Evolutionary conservation across 2,329 filamentous ascomycete species (phyloP), one percentile per base, ranked within the genome.

Genomic region (Juglanconis oblonga): DNA sequence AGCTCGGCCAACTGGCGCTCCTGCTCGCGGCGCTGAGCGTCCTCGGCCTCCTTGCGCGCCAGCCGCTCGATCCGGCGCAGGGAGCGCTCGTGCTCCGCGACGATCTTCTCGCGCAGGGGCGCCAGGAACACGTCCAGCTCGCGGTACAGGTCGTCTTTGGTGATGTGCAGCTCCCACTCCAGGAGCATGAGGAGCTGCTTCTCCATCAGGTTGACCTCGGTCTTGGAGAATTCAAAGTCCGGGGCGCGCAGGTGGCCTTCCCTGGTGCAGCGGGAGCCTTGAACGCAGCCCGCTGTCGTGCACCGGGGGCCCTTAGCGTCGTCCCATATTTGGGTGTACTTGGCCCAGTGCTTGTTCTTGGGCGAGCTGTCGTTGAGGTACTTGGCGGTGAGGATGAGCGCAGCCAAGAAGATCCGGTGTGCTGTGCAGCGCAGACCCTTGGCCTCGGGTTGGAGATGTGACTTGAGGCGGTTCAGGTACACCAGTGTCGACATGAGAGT

Each of bases 281-380:
- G 72, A 8, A 81, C 78, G 10, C 87, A 86, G 73, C 81, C 89
- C 36, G 40, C 32, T 35, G 50, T 32, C 36, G 44, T 40, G 24
- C 48, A 33, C 38, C 55, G 55, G 45, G 55, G 55, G n/a, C 55
- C 55, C 14, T 45, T 35, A 38, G 38, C 29, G 47, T 51, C 48
- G 36, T 52, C 48, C 47, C 48, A 57, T 67, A 97, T 88, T 69
- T 88, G 79, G 62, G 90, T 96, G 81, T 98, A 99, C 70, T 87
- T 89, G 66, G 95, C 93, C 95, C 95, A 99, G 83, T 99, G 95
- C 87, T 98, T 98, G 86, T 99, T 99, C 87, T 98, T 98, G 64
- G 95, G 95, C 11, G 92, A 97, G 63, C 92, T 97, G 81, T 98
- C 95, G 75, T 99, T 98, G 68, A 98, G 85, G 76, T 97, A 97